Evolutionary conservation across 108 stramenopile species (phyloP).

Genomic region (Ochromonas danica): DNA sequence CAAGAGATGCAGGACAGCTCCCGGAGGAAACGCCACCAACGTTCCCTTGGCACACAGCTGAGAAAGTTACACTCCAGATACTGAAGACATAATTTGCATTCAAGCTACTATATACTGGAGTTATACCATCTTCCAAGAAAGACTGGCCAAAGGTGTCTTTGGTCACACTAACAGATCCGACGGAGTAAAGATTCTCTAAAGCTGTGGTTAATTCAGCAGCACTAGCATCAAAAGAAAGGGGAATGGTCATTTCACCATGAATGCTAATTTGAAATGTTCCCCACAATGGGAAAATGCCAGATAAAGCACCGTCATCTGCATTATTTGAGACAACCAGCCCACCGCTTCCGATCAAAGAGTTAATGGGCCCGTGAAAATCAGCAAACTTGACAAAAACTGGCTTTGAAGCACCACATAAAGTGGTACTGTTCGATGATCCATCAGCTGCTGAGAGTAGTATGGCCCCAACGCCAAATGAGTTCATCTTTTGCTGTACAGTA

Average conservation of each 20-base stretch:
- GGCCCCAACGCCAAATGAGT: neutral
- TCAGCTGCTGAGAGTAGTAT: neutral
- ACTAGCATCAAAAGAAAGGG: conserved; percentile 55
- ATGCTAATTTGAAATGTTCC: conserved; percentile 53
- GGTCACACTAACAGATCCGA: conserved; percentile 60
- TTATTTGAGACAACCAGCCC: neutral
- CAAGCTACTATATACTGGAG: neutral
- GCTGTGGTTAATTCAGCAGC: conserved; percentile 57
- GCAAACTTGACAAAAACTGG: conserved; percentile 32
- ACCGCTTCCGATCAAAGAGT: too few relatives aligned
- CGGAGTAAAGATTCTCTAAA: conserved; percentile 54
- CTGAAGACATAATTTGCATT: conserved; percentile 32
- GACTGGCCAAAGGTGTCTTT: neutral
- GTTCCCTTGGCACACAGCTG: conserved; percentile 43
- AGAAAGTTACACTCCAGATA: conserved; percentile 52
- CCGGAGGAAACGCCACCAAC: conserved; percentile 30
- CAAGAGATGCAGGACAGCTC: conserved; percentile 49
- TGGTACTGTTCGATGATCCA: too few relatives aligned
- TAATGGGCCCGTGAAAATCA: neutral
- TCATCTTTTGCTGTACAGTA: too few relatives aligned
- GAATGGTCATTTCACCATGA: conserved; percentile 46
- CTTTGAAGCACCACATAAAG: too few relatives aligned
- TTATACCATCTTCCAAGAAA: neutral
- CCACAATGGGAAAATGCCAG: conserved; percentile 53
- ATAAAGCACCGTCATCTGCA: conserved; percentile 20